These are phyloP conservation scores for Gossypium trilobum DNA, from an alignment of 441 rosid genomes.

Conservation along the genomic window DNA sequence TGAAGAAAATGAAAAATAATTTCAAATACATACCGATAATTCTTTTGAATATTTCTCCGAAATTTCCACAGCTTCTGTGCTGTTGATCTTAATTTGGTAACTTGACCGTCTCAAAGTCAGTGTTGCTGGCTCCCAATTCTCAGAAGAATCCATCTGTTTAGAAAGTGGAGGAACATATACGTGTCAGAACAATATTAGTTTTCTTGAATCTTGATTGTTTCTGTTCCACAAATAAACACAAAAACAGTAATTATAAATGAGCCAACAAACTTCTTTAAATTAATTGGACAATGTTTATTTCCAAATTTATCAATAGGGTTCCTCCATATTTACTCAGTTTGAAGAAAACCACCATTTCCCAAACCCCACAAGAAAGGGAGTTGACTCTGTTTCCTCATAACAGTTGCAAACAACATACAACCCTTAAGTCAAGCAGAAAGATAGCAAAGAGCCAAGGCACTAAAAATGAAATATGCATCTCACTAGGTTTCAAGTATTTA, in stretches of 20 bases:
- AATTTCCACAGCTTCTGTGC: slow-evolving; percentile 34
- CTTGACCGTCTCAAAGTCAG: slow-evolving; percentile 46
- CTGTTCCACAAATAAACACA: not conserved
- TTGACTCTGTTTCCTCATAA: not conserved
- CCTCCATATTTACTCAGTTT: not conserved
- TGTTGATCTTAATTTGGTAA: slow-evolving; percentile 56
- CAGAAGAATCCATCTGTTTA: slow-evolving; percentile 56
- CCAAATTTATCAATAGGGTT: not conserved
- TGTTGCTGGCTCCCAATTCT: slow-evolving; percentile 65
- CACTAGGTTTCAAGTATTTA: not conserved
- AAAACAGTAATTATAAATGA: not conserved
- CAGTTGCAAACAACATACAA: not conserved
- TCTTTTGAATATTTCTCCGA: slow-evolving; percentile 63
- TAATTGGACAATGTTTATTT: not conserved
- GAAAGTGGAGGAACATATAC: slow-evolving; percentile 4
- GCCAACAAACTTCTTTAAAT: not conserved
- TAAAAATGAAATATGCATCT: not conserved
- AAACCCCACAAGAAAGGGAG: not conserved
- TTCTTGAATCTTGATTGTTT: not conserved
- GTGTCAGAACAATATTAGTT: not conserved
- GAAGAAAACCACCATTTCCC: not conserved
- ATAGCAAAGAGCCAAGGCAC: not conserved
- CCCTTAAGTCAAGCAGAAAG: not conserved
- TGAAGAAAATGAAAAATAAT: slow-evolving; percentile 9
- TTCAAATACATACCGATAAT: slow-evolving; percentile 38